Evolutionary conservation across 768 basidiomycete species (phyloP), one percentile per base, ranked within the genome.

Genomic region (Pleurotus djamor): DNA sequence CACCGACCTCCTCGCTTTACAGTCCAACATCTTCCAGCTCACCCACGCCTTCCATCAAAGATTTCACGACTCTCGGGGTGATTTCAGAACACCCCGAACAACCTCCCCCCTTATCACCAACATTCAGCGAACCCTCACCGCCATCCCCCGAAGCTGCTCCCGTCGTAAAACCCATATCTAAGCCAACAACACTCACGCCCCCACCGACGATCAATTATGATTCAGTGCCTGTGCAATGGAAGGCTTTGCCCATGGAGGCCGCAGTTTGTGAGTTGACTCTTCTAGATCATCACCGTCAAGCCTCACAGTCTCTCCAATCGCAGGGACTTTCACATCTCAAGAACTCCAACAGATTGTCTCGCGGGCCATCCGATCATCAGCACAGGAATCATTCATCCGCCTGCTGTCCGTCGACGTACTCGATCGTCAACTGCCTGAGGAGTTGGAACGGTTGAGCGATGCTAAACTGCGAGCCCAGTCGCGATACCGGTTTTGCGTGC

Each of bases 331-430:
- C 72, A 83, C 84, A 68, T 68, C 82, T 66, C 62, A 74, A 66
- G 73, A 90, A 61, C 80, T 92, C 34, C 91, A 91, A 66, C 77
- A 82, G 21, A 82, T 91, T 60, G 90, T 91, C 16, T 86, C 89
- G 34, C 78, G 82, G 5, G 87, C 88, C 4, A 89, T 92, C 63
- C 83, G 87, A 12, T 74, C 81, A 16, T 88, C 88, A 8, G 84
- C 88, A 0, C 77, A 80, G 60, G 87, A 88, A 60, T 85, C 87
- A 2, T 89, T 85, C 64, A 83, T 92, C 52, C 88, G 89, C 3
- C 76, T 92, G 8, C 77, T 92, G 17, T 82, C 88, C 10, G 63
- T 83, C 12, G 81, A 88, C 12, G 81, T 81, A 13, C 75, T 90
- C 59, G 88, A 91, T 61, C 75, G 69, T 28, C 78, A 78, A 61